Evolutionary conservation across 202 grass and related monocot genomes (phyloP).

Genomic region (Zizania palustris): DNA sequence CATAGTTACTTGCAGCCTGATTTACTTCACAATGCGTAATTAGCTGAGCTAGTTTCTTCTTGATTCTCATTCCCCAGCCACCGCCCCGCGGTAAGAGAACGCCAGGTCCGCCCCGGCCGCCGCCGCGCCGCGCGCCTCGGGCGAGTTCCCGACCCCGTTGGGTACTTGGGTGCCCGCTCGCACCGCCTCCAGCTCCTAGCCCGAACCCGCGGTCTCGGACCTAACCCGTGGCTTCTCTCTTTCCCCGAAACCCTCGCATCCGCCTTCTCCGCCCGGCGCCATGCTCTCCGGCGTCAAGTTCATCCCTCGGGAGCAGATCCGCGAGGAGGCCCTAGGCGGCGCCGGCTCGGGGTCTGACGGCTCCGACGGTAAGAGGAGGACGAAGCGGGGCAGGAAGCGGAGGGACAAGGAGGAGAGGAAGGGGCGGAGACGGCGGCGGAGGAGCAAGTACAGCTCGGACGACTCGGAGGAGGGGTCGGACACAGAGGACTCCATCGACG

Average conservation of each 20-base stretch:
- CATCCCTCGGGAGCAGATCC: conserved; percentile 57
- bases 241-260: not conserved
- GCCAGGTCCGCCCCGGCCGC: too few relatives aligned
- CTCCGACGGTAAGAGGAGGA: conserved; percentile 36
- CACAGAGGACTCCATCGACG: conserved; percentile 39
- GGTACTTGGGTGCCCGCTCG: too few relatives aligned
- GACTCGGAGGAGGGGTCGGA: conserved; percentile 28
- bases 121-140: too few relatives aligned
- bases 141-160: too few relatives aligned
- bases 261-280: not conserved
- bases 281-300: conserved; percentile 84
- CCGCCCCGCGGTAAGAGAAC: too few relatives aligned
- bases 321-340: not conserved
- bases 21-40: too few relatives aligned
- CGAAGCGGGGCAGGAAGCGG: conserved; percentile 25
- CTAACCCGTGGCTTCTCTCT: not conserved
- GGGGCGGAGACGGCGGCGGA: conserved; percentile 11
- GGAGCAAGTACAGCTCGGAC: conserved; percentile 49
- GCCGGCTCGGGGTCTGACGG: conserved; percentile 53
- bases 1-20: too few relatives aligned
- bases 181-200: too few relatives aligned
- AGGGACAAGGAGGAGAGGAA: conserved; percentile 44
- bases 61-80: too few relatives aligned
- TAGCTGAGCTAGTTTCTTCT: too few relatives aligned
- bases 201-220: not conserved